Evolutionary conservation across 2,329 filamentous ascomycete genomes (phyloP).

Genomic region (Phoma sp.): DNA sequence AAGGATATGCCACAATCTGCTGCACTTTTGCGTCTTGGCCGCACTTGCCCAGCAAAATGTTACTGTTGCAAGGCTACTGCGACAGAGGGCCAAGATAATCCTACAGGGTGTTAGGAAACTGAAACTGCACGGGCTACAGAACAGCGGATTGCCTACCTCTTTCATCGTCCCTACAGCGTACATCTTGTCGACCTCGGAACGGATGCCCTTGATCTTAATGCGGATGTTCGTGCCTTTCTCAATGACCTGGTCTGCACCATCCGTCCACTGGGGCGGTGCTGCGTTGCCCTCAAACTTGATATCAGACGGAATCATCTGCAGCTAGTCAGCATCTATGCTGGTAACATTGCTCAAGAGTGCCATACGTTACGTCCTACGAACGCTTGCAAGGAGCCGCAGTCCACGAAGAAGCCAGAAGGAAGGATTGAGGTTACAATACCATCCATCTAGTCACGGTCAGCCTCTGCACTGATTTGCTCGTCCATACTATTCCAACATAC

Average conservation of each 20-base stretch:
- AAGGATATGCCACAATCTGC: not conserved
- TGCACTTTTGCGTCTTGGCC: not conserved
- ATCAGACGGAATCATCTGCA: constrained; percentile 84
- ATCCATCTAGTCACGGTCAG: constrained; percentile 73
- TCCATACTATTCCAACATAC: constrained; percentile 62
- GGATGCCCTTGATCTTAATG: constrained; percentile 91
- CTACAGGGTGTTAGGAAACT: constrained; percentile 32
- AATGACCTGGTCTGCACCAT: constrained; percentile 92
- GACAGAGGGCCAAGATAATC: constrained; percentile 51
- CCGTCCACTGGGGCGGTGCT: constrained; percentile 94
- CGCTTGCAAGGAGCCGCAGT: constrained; percentile 77
- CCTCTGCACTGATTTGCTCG: constrained; percentile 18
- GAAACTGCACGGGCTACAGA: constrained; percentile 6
- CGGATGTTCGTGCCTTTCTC: constrained; percentile 93
- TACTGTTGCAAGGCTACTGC: constrained; percentile 26
- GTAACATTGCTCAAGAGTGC: constrained; percentile 7
- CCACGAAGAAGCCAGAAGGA: constrained; percentile 87
- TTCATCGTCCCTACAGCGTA: constrained; percentile 98
- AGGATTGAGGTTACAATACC: constrained; percentile 92
- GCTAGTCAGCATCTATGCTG: constrained; percentile 22
- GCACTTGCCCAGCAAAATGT: not conserved
- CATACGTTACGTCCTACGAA: constrained; percentile 85
- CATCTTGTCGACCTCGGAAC: constrained; percentile 93
- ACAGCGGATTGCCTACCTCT: constrained; percentile 57
- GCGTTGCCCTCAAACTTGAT: constrained; percentile 96